These are phyloP conservation scores for Ganoderma lingzhi DNA, from an alignment of 1,284 basidiomycete species.

Conservation along the genomic window DNA sequence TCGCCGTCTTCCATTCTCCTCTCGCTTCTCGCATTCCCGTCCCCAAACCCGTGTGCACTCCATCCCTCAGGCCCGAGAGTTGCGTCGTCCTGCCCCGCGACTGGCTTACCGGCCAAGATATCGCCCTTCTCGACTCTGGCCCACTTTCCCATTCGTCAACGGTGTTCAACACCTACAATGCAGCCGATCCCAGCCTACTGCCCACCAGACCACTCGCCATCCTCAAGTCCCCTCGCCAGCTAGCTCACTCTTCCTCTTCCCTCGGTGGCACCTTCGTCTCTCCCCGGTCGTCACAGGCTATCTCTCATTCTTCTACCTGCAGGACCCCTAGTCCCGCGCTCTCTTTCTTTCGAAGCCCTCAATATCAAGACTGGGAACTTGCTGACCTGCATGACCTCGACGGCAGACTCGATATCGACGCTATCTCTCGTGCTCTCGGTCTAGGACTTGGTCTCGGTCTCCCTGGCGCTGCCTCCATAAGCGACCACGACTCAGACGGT, in stretches of 20 bases:
- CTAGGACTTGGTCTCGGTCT: slow-evolving; percentile 31
- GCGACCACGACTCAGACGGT: slow-evolving; percentile 8
- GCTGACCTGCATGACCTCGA: slow-evolving; percentile 35
- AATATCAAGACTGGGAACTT: slow-evolving; percentile 34
- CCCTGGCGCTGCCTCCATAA: slow-evolving; percentile 1
- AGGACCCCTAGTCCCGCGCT: not conserved
- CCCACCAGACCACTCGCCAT: slow-evolving; percentile 27
- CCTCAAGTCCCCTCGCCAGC: slow-evolving; percentile 4
- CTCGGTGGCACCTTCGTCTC: not conserved
- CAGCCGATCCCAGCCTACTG: slow-evolving; percentile 16
- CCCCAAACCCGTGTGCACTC: slow-evolving; percentile 27
- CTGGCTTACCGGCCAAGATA: slow-evolving; percentile 16
- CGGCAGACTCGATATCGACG: slow-evolving; percentile 42
- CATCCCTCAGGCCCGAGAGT: slow-evolving; percentile 26
- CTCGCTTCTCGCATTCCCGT: slow-evolving; percentile 20
- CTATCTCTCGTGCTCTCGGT: slow-evolving; percentile 39
- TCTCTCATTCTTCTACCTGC: not conserved
- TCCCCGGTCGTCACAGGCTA: not conserved
- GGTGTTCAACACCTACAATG: slow-evolving; percentile 13
- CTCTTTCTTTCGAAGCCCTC: not conserved
- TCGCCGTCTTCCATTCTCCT: slow-evolving; percentile 32
- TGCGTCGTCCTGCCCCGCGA: slow-evolving; percentile 25
- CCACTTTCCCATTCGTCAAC: slow-evolving; percentile 10
- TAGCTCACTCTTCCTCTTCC: not conserved
- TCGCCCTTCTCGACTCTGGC: not conserved